Evolutionary conservation across 1,139 yeast genomes (phyloP).

Genomic region (Barnettozyma hawaiiensis): DNA sequence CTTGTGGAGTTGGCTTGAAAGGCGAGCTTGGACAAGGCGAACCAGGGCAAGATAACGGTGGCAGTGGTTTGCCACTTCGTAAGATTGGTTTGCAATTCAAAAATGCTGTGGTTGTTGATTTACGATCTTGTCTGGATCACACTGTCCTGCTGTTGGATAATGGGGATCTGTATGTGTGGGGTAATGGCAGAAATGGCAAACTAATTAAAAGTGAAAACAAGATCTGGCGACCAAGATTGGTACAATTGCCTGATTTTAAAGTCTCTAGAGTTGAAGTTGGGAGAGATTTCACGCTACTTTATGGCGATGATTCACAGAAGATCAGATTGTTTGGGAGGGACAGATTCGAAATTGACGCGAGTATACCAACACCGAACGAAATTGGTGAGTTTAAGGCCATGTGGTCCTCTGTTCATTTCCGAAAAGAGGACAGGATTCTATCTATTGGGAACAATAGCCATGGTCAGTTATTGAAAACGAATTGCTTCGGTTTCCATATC

Average conservation of each 20-base stretch:
- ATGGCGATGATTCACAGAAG: slow-evolving; percentile 6
- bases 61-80: slow-evolving; percentile 18
- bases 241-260: slow-evolving; percentile 16
- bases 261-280: slow-evolving; percentile 33
- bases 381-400: slow-evolving; percentile 42
- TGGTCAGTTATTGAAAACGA: slow-evolving; percentile 47
- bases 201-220: slow-evolving; percentile 28
- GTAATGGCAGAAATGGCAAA: slow-evolving; percentile 74
- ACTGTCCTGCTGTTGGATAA: slow-evolving; percentile 40
- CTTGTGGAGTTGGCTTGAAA: slow-evolving; percentile 58
- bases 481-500: slow-evolving; percentile 18
- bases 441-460: slow-evolving; percentile 76
- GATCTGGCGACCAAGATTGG: slow-evolving; percentile 26
- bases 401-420: slow-evolving; percentile 75
- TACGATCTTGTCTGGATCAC: slow-evolving; percentile 53
- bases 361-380: slow-evolving; percentile 12
- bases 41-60: slow-evolving; percentile 5
- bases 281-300: slow-evolving; percentile 39
- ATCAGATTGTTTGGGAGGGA: slow-evolving; percentile 29
- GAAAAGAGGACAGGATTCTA: slow-evolving; percentile 30
- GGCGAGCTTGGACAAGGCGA: slow-evolving; percentile 72
- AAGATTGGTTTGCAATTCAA: slow-evolving; percentile 17
- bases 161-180: slow-evolving; percentile 70
- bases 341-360: slow-evolving; percentile 20
- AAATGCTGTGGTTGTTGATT: slow-evolving; percentile 23